phyloP scores from a whole-genome alignment of 1,139 yeast genomes.

The Kodamaea anthophila region DNA sequence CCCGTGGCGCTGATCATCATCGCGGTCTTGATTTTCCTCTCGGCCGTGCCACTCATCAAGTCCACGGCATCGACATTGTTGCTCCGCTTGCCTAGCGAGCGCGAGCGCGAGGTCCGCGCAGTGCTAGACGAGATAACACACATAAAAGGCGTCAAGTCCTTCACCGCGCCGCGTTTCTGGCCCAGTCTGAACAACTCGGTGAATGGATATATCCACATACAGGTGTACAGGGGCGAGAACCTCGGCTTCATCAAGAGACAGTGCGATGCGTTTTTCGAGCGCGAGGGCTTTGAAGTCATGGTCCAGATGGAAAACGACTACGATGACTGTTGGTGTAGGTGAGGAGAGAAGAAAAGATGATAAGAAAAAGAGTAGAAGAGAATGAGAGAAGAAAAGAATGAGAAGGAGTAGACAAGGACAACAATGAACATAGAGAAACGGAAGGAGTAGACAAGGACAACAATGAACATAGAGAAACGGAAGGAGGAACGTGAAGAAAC shows the following conservation, averaged over 20 bases:
- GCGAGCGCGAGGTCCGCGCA: slow-evolving; percentile 56
- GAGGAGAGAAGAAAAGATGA: too few relatives aligned
- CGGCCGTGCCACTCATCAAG: slow-evolving; percentile 77
- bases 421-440: too few relatives aligned
- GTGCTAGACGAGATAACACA: slow-evolving; percentile 61
- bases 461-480: too few relatives aligned
- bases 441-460: too few relatives aligned
- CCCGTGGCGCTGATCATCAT: slow-evolving; percentile 89
- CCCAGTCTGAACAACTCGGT: slow-evolving; percentile 44
- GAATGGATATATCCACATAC: slow-evolving; percentile 64
- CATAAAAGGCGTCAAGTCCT: slow-evolving; percentile 76
- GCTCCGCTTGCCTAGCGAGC: slow-evolving; percentile 48
- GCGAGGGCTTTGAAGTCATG: slow-evolving; percentile 40
- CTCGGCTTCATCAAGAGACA: slow-evolving; percentile 53
- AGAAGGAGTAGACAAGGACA: too few relatives aligned
- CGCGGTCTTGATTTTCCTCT: slow-evolving; percentile 69
- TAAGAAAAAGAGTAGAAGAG: too few relatives aligned
- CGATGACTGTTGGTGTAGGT: slow-evolving; percentile 60
- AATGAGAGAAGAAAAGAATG: too few relatives aligned
- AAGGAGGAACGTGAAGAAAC: too few relatives aligned
- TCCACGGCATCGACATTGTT: slow-evolving; percentile 75
- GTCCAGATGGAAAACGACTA: slow-evolving; percentile 56
- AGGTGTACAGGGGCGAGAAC: slow-evolving; percentile 63
- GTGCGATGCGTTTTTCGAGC: slow-evolving; percentile 43
- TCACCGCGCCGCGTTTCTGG: slow-evolving; percentile 91